These are phyloP conservation scores for Fragaria vesca DNA, from an alignment of 306 rosid species.

Conservation along the genomic window DNA sequence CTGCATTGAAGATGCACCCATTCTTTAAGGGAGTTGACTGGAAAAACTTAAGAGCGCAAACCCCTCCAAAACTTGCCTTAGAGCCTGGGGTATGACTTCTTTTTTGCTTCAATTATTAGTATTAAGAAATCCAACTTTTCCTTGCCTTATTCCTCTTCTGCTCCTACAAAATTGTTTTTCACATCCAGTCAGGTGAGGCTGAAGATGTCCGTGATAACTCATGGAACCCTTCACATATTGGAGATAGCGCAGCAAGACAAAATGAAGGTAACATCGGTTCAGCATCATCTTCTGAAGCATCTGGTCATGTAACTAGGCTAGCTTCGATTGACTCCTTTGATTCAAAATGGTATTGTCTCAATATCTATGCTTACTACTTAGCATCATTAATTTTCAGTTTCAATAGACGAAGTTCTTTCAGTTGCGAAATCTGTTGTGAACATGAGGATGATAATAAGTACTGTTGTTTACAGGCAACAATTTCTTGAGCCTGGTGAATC, in stretches of 20 bases:
- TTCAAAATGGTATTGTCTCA: conserved; percentile 82
- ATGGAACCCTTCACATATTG: conserved; percentile 84
- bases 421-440: conserved; percentile 1
- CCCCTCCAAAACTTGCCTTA: conserved; percentile 76
- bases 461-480: conserved; percentile 63
- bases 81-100: conserved; percentile 59
- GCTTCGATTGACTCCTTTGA: conserved; percentile 99
- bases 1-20: conserved; percentile 67
- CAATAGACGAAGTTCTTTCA: background rate
- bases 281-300: conserved; percentile 63
- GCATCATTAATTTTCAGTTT: conserved; percentile 3
- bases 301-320: conserved; percentile 69
- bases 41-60: conserved; percentile 56
- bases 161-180: conserved; percentile 9
- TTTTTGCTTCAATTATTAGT: conserved; percentile 23
- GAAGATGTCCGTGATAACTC: conserved; percentile 57
- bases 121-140: background rate
- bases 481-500: conserved; percentile 97
- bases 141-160: background rate
- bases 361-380: background rate
- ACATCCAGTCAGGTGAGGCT: conserved; percentile 51
- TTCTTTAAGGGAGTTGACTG: conserved; percentile 87
- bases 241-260: conserved; percentile 55
- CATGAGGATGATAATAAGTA: conserved; percentile 6
- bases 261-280: conserved; percentile 53